phyloP scores from a whole-genome alignment of 306 rosid genomes.

The Astragalus glycyphyllos region DNA sequence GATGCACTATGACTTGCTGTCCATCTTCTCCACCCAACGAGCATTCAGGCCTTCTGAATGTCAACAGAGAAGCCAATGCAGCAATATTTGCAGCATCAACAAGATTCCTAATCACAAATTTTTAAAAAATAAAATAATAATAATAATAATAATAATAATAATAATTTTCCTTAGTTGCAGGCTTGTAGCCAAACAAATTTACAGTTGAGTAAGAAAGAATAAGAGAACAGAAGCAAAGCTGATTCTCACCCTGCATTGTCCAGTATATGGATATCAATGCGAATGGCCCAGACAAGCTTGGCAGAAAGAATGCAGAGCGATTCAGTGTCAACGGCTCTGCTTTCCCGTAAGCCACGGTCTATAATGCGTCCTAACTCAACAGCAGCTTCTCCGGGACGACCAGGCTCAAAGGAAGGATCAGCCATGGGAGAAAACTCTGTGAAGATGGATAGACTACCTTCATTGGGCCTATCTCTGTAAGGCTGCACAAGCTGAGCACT shows the following conservation, averaged over 20 bases:
- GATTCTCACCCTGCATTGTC: conserved; percentile 84
- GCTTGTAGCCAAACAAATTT: neutral
- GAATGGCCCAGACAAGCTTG: conserved; percentile 84
- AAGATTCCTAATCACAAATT: conserved; percentile 65
- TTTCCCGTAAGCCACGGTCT: conserved; percentile 89
- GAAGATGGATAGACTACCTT: conserved; percentile 83
- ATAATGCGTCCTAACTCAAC: conserved; percentile 81
- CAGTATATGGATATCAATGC: conserved; percentile 80
- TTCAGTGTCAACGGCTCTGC: conserved; percentile 84
- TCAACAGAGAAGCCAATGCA: conserved; percentile 80
- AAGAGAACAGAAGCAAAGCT: neutral
- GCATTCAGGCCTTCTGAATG: conserved; percentile 90
- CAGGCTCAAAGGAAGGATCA: conserved; percentile 89
- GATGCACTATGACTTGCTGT: conserved; percentile 84
- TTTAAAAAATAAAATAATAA: no score
- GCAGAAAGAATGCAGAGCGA: conserved; percentile 80
- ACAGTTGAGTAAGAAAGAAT: neutral
- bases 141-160: neutral
- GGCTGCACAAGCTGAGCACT: conserved; percentile 76
- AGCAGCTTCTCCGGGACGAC: conserved; percentile 78
- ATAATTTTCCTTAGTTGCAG: neutral
- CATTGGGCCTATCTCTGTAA: conserved; percentile 86
- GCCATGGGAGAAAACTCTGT: conserved; percentile 97
- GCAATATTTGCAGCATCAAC: conserved; percentile 92
- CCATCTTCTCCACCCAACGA: conserved; percentile 83